These are phyloP conservation scores for Irpex lacteus DNA, from an alignment of 1,284 basidiomycete species.

Conservation along the genomic window DNA sequence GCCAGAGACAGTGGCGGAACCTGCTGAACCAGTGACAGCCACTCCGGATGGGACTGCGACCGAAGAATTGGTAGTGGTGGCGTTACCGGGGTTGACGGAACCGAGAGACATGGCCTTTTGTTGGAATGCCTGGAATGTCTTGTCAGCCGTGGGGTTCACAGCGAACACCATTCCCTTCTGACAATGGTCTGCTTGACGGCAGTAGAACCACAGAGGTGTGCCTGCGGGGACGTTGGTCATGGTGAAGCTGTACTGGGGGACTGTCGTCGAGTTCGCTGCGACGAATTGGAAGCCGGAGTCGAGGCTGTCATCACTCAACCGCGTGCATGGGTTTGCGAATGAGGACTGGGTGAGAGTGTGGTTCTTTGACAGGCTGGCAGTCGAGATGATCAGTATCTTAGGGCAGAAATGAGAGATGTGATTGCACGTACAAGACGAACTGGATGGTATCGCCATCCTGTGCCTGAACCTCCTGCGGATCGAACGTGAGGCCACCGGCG, in stretches of 20 bases:
- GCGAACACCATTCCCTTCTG: constrained; percentile 40
- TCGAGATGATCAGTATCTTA: constrained; percentile 5
- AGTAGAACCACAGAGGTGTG: constrained; percentile 40
- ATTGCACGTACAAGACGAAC: constrained; percentile 47
- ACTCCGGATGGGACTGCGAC: constrained; percentile 7
- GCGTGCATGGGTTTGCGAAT: constrained; percentile 45
- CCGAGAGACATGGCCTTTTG: constrained; percentile 26
- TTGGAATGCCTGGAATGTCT: constrained; percentile 33
- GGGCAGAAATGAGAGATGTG: background rate
- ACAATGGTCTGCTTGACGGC: constrained; percentile 36
- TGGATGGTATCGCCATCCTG: constrained; percentile 47
- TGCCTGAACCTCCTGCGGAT: constrained; percentile 45
- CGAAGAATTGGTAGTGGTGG: constrained; percentile 11
- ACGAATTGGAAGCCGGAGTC: constrained; percentile 41
- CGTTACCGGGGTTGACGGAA: background rate
- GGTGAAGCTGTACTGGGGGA: constrained; percentile 34
- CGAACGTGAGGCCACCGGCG: constrained; percentile 40
- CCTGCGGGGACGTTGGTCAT: constrained; percentile 32
- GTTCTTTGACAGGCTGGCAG: constrained; percentile 33
- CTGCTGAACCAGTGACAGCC: constrained; percentile 3
- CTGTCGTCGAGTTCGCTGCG: constrained; percentile 23
- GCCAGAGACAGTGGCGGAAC: constrained; percentile 6
- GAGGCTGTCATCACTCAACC: constrained; percentile 35
- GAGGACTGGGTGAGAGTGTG: constrained; percentile 58
- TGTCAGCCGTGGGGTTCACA: constrained; percentile 32